Evolutionary conservation across 73 alveolate species (phyloP).

Genomic region (Uronychia binucleata): DNA sequence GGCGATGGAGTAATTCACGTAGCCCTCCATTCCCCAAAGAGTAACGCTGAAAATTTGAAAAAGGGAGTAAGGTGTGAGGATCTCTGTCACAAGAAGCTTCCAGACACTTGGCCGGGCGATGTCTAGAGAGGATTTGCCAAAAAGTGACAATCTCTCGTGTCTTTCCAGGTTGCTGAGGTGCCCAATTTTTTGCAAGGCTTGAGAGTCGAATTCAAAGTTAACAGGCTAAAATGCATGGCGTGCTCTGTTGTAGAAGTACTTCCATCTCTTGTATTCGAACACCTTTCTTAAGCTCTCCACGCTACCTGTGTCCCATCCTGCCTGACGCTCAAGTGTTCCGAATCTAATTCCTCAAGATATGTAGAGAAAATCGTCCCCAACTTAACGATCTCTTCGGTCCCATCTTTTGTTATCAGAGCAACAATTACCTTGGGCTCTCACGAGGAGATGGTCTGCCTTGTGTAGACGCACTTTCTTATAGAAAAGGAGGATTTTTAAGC

Average conservation of each 20-base stretch:
- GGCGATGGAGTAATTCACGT: slow-evolving; percentile 80
- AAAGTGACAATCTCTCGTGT: not conserved
- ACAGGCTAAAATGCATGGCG: not conserved
- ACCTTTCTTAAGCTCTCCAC: not conserved
- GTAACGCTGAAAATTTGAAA: slow-evolving; percentile 75
- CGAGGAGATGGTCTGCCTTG: not conserved
- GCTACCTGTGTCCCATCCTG: not conserved
- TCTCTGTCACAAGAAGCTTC: slow-evolving; percentile 47
- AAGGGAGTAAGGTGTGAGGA: slow-evolving; percentile 80
- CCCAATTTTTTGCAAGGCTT: not conserved
- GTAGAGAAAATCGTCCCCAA: not conserved
- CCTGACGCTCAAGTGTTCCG: not conserved
- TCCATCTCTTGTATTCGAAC: slow-evolving; percentile 3
- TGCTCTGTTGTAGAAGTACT: not conserved
- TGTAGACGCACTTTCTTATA: not conserved
- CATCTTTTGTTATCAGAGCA: not conserved
- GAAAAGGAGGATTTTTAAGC: no score
- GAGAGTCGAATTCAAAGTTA: not conserved
- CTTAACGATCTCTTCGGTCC: not conserved
- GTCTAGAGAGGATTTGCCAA: not conserved
- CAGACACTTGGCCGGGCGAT: slow-evolving; percentile 45
- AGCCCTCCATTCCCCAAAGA: slow-evolving; percentile 87
- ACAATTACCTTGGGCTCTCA: not conserved
- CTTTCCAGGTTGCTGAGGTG: not conserved
- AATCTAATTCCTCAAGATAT: not conserved